phyloP scores from a whole-genome alignment of 1,139 yeast species.

The Yamadazyma diospyri region DNA sequence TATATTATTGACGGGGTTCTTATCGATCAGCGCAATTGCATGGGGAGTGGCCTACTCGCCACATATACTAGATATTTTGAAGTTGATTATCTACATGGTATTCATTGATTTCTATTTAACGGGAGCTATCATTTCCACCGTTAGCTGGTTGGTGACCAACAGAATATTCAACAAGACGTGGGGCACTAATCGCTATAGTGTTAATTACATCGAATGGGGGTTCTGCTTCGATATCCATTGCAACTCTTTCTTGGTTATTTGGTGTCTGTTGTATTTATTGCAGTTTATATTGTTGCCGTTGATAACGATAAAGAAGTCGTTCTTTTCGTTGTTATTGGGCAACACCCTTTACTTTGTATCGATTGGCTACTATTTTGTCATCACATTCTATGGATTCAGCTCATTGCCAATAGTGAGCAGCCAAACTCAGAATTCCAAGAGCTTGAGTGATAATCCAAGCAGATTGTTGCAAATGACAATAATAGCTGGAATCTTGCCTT shows the following conservation, averaged over 20 bases:
- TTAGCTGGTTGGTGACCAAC: conserved; percentile 71
- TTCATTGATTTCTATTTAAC: conserved; percentile 73
- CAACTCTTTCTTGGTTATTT: conserved; percentile 76
- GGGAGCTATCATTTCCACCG: conserved; percentile 66
- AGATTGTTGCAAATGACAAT: conserved; percentile 35
- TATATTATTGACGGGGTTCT: conserved; percentile 59
- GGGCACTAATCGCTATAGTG: conserved; percentile 30
- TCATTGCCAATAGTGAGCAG: conserved; percentile 75
- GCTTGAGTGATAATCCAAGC: conserved; percentile 43
- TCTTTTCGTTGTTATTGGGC: conserved; percentile 63
- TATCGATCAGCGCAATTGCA: conserved; percentile 73
- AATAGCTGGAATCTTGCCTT: conserved; percentile 46
- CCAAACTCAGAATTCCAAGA: conserved; percentile 38
- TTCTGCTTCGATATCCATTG: conserved; percentile 94
- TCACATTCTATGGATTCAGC: conserved; percentile 85
- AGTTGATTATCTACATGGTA: conserved; percentile 77
- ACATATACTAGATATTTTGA: conserved; percentile 53
- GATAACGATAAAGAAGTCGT: conserved; percentile 58
- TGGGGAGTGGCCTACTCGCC: conserved; percentile 89
- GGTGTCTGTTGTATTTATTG: conserved; percentile 72
- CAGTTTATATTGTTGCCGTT: conserved; percentile 78
- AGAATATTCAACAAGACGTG: conserved; percentile 49
- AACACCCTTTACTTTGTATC: conserved; percentile 74
- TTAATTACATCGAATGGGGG: conserved; percentile 81
- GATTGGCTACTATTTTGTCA: conserved; percentile 67